These are phyloP conservation scores for Neopestalotiopsis rosae DNA, from an alignment of 2,329 filamentous ascomycete species.

Conservation along the genomic window DNA sequence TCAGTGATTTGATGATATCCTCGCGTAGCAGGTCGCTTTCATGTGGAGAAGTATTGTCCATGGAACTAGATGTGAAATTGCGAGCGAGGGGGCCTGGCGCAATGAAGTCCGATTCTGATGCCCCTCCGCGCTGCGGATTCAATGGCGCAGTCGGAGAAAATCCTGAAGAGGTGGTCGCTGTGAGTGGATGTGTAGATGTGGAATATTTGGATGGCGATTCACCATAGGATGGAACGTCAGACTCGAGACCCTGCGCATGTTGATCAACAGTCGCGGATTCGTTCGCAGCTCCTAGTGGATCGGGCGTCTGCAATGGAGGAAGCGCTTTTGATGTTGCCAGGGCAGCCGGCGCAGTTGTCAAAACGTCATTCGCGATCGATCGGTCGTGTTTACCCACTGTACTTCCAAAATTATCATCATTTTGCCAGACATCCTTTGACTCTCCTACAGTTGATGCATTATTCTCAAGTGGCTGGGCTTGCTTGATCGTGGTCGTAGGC, in stretches of 20 bases:
- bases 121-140: conserved; percentile 44
- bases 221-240: conserved; percentile 16
- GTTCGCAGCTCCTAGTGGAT: conserved; percentile 20
- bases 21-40: conserved; percentile 75
- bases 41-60: conserved; percentile 58
- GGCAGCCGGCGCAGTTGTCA: conserved; percentile 25
- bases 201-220: conserved; percentile 25
- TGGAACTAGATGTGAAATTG: conserved; percentile 52
- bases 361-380: conserved; percentile 27
- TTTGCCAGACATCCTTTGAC: conserved; percentile 15
- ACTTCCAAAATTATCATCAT: conserved; percentile 21
- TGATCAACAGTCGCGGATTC: conserved; percentile 10
- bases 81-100: conserved; percentile 44
- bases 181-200: conserved; percentile 24
- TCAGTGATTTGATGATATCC: conserved; percentile 76
- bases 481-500: conserved; percentile 27
- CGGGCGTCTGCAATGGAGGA: conserved; percentile 30
- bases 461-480: conserved; percentile 25
- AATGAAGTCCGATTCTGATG: conserved; percentile 41
- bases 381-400: conserved; percentile 29
- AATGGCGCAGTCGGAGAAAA: conserved; percentile 51
- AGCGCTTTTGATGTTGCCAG: conserved; percentile 28
- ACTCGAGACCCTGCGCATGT: conserved; percentile 19
- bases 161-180: conserved; percentile 28
- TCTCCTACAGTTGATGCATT: conserved; percentile 17